phyloP scores from a whole-genome alignment of 2,329 filamentous ascomycete species.

The Epicoccum nigrum region DNA sequence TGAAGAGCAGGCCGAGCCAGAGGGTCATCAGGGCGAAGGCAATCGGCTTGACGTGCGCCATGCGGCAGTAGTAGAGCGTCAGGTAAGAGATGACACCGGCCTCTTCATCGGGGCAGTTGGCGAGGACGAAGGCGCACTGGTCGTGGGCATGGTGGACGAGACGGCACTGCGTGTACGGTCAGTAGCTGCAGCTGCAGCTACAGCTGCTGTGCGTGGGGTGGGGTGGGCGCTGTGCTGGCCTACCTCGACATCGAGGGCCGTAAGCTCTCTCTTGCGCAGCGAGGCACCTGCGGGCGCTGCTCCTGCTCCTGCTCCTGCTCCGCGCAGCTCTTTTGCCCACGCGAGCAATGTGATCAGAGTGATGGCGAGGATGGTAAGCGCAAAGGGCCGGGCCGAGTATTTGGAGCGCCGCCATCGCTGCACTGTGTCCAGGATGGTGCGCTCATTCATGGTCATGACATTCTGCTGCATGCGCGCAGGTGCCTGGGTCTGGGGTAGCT shows the following conservation, averaged over 20 bases:
- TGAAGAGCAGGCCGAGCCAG: constrained; percentile 91
- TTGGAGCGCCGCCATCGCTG: constrained; percentile 37
- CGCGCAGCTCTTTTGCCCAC: constrained; percentile 29
- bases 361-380: constrained; percentile 42
- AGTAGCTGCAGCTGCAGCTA: neutral
- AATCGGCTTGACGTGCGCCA: constrained; percentile 70
- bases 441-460: constrained; percentile 32
- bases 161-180: constrained; percentile 64
- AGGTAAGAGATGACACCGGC: constrained; percentile 90
- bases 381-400: constrained; percentile 47
- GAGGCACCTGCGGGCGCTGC: neutral
- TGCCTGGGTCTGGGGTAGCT: neutral
- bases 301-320: no score
- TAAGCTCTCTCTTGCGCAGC: constrained; percentile 28
- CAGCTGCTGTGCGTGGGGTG: neutral
- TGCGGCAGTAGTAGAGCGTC: constrained; percentile 84
- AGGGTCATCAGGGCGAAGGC: constrained; percentile 79
- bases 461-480: constrained; percentile 17
- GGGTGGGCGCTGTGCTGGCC: neutral
- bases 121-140: constrained; percentile 83
- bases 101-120: constrained; percentile 86
- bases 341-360: constrained; percentile 37
- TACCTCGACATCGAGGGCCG: constrained; percentile 46
- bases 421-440: constrained; percentile 24
- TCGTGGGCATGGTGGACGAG: constrained; percentile 76